These are phyloP conservation scores for Coccomyxa subellipsoidea DNA, from an alignment of 163 green algal genomes.

Conservation along the genomic window DNA sequence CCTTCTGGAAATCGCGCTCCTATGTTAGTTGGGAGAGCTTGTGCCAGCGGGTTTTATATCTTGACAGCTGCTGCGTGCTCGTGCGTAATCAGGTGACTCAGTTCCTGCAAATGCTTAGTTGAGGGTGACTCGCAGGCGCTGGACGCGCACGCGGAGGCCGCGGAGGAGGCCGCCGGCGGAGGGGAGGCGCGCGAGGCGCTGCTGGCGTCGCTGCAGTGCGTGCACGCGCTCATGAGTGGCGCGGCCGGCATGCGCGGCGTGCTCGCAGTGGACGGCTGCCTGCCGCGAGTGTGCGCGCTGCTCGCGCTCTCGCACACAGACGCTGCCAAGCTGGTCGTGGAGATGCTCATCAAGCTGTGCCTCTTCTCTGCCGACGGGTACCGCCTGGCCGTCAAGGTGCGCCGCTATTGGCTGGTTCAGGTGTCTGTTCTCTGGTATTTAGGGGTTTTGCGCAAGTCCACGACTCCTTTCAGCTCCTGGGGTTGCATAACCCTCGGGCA, in stretches of 20 bases:
- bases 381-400: conserved; percentile 1
- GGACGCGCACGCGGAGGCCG: conserved; percentile 26
- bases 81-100: too few species aligned
- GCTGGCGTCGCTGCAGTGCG: conserved; percentile 26
- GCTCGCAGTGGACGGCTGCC: conserved; percentile 17
- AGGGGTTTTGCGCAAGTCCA: too few species aligned
- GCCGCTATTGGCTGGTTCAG: neutral
- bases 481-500: too few species aligned
- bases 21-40: too few species aligned
- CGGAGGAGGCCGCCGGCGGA: conserved; percentile 21
- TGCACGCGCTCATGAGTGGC: conserved; percentile 33
- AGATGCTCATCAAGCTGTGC: conserved; percentile 33
- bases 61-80: too few species aligned
- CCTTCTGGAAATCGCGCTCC: too few species aligned
- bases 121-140: conserved; percentile 37
- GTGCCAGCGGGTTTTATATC: too few species aligned
- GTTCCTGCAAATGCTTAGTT: too few species aligned
- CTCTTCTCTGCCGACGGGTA: conserved; percentile 28
- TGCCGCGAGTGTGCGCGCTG: conserved; percentile 18
- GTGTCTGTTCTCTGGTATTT: too few species aligned
- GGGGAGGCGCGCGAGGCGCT: conserved; percentile 26
- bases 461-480: too few species aligned
- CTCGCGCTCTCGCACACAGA: neutral
- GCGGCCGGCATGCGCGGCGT: conserved; percentile 31
- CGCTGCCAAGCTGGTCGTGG: conserved; percentile 19